Evolutionary conservation across 805 yeast genomes (phyloP), one percentile per base, ranked within the genome.

Genomic region (Metschnikowia aberdeeniae): DNA sequence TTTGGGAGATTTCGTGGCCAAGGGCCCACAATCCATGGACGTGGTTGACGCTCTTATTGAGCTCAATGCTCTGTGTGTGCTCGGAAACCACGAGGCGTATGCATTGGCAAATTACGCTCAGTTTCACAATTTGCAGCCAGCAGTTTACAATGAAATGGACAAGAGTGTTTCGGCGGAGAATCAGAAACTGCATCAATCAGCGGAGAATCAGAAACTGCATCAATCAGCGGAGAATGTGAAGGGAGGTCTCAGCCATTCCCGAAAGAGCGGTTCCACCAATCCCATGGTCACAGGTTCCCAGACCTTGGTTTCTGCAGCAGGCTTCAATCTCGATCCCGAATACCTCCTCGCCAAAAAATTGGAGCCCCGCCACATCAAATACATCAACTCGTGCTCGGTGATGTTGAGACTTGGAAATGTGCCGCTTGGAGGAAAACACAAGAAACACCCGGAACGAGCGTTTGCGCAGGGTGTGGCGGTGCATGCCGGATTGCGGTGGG

Each of bases 1-100:
- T 19, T 63, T 89, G 17, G 98, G 98, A 4, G 97, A 90, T 59
- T 87, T 89, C 61, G 70, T 87, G 13, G 74, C 89, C 41, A 92
- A 90, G 60, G 98, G 98, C 1, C 82, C 86, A 5, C 80, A 85
- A 46, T 85, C 95, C 1, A 50, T 77, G 11, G 77, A 76, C 33
- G 89, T 89, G 2, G 60, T 89, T 9, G 83, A 89, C 47, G 82
- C 46, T 45, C 58, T 64, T 44, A 57, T 82, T 29, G 68, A 78
- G 19, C 60, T 81, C 53, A 67, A 77, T 12, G 76, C 86, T 12
- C 81, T 78, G 43, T 89, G 96, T 59, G 80, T 90, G 2, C 67
- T 93, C 47, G 97, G 98, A 0, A 90, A 90, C 67, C 97, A 92
- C 63, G 98, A 90, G 63, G 73, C 83, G 49, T 82, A 81, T 49